Evolutionary conservation across 2,329 filamentous ascomycete genomes (phyloP).

Genomic region (Penicillium sp.): DNA sequence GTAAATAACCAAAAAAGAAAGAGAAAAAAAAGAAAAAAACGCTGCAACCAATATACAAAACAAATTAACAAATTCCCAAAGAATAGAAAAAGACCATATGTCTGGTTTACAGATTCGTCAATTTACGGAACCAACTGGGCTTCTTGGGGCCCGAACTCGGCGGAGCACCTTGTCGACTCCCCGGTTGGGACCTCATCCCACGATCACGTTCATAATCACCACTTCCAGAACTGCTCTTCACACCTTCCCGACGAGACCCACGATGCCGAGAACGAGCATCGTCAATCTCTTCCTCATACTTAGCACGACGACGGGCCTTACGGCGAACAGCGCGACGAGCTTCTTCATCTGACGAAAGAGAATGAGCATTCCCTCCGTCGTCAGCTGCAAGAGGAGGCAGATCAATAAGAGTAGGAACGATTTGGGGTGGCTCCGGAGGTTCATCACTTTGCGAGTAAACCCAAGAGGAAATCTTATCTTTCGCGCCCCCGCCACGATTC

Average conservation of each 20-base stretch:
- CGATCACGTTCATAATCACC: conserved; percentile 41
- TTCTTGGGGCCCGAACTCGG: conserved; percentile 34
- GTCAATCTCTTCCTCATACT: conserved; percentile 44
- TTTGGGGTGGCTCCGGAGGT: conserved; percentile 48
- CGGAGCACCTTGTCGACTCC: conserved; percentile 25
- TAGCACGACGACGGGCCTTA: conserved; percentile 39
- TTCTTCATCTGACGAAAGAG: conserved; percentile 46
- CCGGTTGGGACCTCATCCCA: conserved; percentile 30
- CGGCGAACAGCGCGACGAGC: conserved; percentile 39
- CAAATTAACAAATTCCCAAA: not conserved
- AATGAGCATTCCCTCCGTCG: conserved; percentile 31
- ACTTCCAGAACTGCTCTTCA: conserved; percentile 43
- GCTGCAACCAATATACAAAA: conserved; percentile 7
- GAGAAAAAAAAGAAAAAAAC: not conserved
- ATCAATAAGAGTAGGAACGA: conserved; percentile 48
- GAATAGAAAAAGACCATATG: not conserved
- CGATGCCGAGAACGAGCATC: conserved; percentile 36
- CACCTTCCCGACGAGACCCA: conserved; percentile 32
- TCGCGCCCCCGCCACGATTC: conserved; percentile 10
- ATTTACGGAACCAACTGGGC: conserved; percentile 46
- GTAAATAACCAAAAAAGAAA: not conserved
- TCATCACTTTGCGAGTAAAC: conserved; percentile 49
- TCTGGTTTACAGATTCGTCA: conserved; percentile 34
- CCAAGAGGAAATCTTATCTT: conserved; percentile 52
- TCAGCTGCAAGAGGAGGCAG: conserved; percentile 33